Conservation (phyloP, 371 early-diverging fungal species). For the Conidiobolus incongruus region DNA sequence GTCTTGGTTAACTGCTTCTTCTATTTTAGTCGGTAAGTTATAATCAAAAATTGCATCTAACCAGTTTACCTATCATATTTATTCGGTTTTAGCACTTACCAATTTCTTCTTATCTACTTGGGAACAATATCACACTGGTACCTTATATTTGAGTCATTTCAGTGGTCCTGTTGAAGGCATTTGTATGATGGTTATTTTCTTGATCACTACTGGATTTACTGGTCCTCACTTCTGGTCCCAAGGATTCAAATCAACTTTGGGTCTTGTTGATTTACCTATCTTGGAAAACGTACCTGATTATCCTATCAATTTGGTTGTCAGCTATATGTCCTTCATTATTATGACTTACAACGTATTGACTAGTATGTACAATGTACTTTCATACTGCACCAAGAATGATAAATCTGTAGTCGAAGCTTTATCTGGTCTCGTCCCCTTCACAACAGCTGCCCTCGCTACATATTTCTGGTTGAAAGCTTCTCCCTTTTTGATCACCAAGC, state of each 20-base stretch:
- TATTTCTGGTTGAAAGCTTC: slow-evolving; percentile 48
- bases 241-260: slow-evolving; percentile 3
- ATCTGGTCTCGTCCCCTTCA: slow-evolving; percentile 36
- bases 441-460: slow-evolving; percentile 20
- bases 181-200: slow-evolving; percentile 31
- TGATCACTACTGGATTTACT: slow-evolving; percentile 41
- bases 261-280: slow-evolving; percentile 3
- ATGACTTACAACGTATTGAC: slow-evolving; percentile 34
- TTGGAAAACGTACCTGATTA: slow-evolving; percentile 4
- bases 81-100: slow-evolving; percentile 23
- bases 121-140: slow-evolving; percentile 90
- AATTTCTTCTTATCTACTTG: slow-evolving; percentile 87
- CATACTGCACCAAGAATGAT: slow-evolving; percentile 19
- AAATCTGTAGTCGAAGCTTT: slow-evolving; percentile 26
- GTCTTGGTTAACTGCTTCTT: slow-evolving; percentile 43
- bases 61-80: slow-evolving; percentile 1
- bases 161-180: slow-evolving; percentile 95
- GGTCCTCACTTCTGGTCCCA: slow-evolving; percentile 7
- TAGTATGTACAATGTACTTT: too few relatives aligned
- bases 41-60: background rate
- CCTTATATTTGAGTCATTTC: slow-evolving; percentile 73
- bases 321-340: slow-evolving; percentile 1
- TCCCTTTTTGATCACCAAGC: slow-evolving; percentile 30
- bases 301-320: slow-evolving; percentile 6
- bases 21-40: slow-evolving; percentile 13